A percentile compares a stretch with the other conserved stretches of the same genome.
These are phyloP conservation scores for Jaapia argillacea DNA, from an alignment of 768 basidiomycete genomes.

Conservation along the genomic window DNA sequence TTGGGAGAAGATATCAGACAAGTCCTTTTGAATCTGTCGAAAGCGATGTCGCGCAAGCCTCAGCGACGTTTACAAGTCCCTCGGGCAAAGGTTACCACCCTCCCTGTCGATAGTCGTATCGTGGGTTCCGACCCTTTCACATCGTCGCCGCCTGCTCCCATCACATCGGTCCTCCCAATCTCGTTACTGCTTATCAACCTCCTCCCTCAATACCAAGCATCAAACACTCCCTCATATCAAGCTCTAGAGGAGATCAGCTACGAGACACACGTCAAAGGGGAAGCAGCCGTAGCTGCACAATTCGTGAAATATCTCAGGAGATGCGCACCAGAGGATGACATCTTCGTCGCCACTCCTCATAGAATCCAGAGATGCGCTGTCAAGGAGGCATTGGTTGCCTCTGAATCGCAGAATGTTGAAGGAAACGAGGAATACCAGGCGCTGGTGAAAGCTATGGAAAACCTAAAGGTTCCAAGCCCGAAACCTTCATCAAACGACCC, in stretches of 20 bases:
- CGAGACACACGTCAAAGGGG: conserved; percentile 35
- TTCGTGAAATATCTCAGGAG: conserved; percentile 27
- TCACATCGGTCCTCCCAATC: no score
- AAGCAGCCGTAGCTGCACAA: conserved; percentile 36
- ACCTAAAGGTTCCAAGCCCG: conserved; percentile 9
- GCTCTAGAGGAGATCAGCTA: no score
- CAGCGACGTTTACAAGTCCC: conserved; percentile 25
- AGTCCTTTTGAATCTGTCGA: conserved; percentile 31
- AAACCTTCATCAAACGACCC: no score
- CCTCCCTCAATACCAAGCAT: no score
- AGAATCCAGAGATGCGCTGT: conserved; percentile 43
- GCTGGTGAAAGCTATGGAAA: conserved; percentile 9
- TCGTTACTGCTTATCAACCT: conserved; percentile 35
- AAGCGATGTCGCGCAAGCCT: conserved; percentile 33
- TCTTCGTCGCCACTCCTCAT: conserved; percentile 44
- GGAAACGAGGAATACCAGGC: no score
- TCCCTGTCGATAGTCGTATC: conserved; percentile 5
- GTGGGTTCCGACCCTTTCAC: no score
- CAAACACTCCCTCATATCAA: conserved; percentile 19
- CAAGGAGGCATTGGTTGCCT: conserved; percentile 23
- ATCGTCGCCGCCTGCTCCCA: no score
- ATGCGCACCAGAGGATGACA: conserved; percentile 31
- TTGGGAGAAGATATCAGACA: conserved; percentile 19
- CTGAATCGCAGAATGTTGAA: conserved; percentile 1
- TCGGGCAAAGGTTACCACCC: conserved; percentile 9